Conservation (phyloP, 108 stramenopile genomes). For the Schizochytrium sp. region DNA sequence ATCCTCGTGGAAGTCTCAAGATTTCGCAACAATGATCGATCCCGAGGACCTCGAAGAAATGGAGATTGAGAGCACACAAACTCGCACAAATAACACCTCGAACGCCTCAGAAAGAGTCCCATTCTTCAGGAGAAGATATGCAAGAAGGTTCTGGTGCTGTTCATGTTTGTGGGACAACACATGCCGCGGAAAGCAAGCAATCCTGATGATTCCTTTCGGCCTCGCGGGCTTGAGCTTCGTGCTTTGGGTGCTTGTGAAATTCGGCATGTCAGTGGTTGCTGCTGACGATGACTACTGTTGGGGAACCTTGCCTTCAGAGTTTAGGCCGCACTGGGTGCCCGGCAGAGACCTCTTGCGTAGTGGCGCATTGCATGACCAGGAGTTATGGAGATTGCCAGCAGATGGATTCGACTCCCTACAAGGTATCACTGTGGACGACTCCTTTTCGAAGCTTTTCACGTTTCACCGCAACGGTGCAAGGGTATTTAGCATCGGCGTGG, state of each 20-base stretch:
- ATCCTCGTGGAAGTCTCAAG: neutral
- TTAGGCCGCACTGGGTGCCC: neutral
- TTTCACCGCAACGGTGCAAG: neutral
- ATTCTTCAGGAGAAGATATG: neutral
- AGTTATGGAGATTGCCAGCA: neutral
- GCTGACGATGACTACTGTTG: slow-evolving; percentile 44
- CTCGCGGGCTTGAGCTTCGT: slow-evolving; percentile 9
- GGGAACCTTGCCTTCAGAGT: neutral
- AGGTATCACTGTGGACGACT: slow-evolving; percentile 1
- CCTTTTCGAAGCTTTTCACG: neutral
- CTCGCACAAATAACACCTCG: neutral
- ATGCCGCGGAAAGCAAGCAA: slow-evolving; percentile 10
- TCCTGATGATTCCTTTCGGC: slow-evolving; percentile 28
- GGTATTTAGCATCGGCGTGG: neutral
- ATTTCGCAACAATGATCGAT: neutral
- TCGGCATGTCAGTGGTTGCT: slow-evolving; percentile 6
- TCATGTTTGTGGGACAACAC: neutral
- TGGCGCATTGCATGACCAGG: neutral
- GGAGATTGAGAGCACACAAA: neutral
- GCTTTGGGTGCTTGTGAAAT: slow-evolving; percentile 29
- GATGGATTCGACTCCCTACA: neutral
- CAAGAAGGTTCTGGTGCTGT: neutral
- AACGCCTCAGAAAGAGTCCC: too few species aligned
- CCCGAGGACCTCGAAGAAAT: neutral
- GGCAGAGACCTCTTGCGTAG: slow-evolving; percentile 1